Evolutionary conservation across 306 rosid species (phyloP).

Genomic region (Cucurbita pepo): DNA sequence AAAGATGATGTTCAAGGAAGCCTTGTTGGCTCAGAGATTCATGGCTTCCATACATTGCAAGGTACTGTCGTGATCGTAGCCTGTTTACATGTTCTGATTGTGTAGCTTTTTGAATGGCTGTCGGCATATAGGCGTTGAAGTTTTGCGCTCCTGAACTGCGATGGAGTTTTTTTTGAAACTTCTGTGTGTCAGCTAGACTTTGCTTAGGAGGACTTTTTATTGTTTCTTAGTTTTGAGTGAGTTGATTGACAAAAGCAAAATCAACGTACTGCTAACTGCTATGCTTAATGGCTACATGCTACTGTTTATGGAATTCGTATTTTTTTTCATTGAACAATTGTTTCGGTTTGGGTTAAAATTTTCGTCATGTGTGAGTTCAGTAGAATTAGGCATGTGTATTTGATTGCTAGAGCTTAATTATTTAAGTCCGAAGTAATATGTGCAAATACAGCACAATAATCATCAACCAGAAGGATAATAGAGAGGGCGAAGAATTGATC

Average conservation of each 20-base stretch:
- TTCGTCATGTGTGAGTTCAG: neutral
- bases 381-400: neutral
- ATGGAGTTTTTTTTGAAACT: neutral
- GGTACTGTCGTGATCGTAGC: slow-evolving; percentile 20
- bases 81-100: neutral
- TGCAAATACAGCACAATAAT: neutral
- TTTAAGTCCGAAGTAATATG: neutral
- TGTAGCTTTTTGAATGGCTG: neutral
- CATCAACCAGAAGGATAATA: neutral
- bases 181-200: neutral
- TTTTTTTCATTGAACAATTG: neutral
- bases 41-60: slow-evolving; percentile 84
- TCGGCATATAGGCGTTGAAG: neutral
- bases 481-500: neutral
- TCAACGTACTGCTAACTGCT: neutral
- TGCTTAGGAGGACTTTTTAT: neutral
- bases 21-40: slow-evolving; percentile 63
- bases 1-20: slow-evolving; percentile 19
- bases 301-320: neutral
- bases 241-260: neutral
- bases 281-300: neutral
- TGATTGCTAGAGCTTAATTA: neutral
- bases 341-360: neutral
- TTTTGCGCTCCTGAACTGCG: neutral
- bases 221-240: neutral